A percentile compares a stretch with the other conserved stretches of the same genome.
Evolutionary conservation across 225 moss, liverwort and hornwort genomes (phyloP).

Genomic region (Pseudisothecium myosuroides): DNA sequence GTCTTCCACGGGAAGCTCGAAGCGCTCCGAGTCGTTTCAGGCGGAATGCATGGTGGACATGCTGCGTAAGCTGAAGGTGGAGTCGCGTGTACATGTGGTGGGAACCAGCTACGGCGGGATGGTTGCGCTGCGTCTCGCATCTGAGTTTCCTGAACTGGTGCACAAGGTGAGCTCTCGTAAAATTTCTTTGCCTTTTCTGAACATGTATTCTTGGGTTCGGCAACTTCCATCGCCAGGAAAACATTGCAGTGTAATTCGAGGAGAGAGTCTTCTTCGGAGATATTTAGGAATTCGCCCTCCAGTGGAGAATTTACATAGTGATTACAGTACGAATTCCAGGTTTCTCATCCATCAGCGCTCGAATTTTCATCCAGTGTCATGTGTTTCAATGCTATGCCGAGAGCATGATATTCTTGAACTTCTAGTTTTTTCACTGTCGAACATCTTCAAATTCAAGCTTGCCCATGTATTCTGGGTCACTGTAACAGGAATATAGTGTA

Average conservation of each 20-base stretch:
- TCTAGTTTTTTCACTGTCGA: too few relatives aligned
- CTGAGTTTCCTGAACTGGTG: conserved; percentile 15
- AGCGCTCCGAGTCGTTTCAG: conserved; percentile 41
- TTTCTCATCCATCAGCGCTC: not conserved
- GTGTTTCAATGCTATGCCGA: too few relatives aligned
- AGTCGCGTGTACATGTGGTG: conserved; percentile 3
- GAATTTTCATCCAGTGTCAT: not conserved
- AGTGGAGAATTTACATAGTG: not conserved
- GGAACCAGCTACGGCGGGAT: conserved; percentile 66
- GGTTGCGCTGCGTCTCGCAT: conserved; percentile 25
- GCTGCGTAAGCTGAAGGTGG: conserved; percentile 16
- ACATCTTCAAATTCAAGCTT: not conserved
- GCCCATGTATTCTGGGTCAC: too few relatives aligned
- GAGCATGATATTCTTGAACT: too few relatives aligned
- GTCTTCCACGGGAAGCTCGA: conserved; percentile 15
- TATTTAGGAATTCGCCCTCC: not conserved
- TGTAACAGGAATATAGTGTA: too few relatives aligned
- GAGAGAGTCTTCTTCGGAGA: not conserved
- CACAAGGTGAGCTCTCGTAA: not conserved
- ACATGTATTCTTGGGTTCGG: not conserved
- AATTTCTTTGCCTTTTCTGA: not conserved
- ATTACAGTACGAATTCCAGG: not conserved
- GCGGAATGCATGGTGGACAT: conserved; percentile 35
- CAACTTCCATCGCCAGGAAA: not conserved
- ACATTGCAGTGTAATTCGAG: not conserved